Evolutionary conservation across 176 grass and related monocot genomes (phyloP).

Genomic region (Oryza coarctata): DNA sequence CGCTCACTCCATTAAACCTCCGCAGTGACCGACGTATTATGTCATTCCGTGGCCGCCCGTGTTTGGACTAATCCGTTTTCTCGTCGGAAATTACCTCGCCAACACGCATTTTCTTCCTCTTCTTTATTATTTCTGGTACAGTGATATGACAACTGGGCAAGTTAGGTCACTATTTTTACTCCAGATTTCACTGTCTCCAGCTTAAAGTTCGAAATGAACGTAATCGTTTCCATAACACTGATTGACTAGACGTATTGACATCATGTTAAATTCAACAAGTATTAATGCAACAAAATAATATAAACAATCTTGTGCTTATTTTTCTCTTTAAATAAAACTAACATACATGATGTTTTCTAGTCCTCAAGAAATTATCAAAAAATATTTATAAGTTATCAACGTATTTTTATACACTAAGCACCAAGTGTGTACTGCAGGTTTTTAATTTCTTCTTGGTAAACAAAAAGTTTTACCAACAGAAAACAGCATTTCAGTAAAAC

Average conservation of each 20-base stretch:
- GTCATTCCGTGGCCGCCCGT: neutral
- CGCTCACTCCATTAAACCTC: neutral
- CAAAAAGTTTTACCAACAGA: neutral
- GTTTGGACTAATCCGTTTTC: neutral
- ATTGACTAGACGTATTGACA: neutral
- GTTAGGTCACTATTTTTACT: neutral
- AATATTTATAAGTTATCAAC: neutral
- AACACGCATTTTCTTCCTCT: neutral
- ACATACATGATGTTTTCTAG: neutral
- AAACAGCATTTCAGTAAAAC: neutral
- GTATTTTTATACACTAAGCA: too few species aligned
- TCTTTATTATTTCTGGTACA: neutral
- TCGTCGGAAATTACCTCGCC: neutral
- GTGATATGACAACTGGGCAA: neutral
- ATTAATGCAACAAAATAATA: neutral
- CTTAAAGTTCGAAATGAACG: neutral
- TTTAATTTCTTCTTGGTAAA: neutral
- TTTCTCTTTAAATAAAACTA: neutral
- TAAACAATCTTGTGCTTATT: too few species aligned
- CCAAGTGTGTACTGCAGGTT: too few species aligned
- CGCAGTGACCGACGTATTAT: neutral
- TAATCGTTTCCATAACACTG: neutral
- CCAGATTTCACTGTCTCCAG: neutral
- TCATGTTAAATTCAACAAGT: neutral
- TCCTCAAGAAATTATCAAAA: neutral